Percentiles rank a stretch among this genome's conserved stretches.
These are phyloP conservation scores for Jackrogersella multiformis DNA, from an alignment of 495 filamentous ascomycete genomes.

Conservation along the genomic window DNA sequence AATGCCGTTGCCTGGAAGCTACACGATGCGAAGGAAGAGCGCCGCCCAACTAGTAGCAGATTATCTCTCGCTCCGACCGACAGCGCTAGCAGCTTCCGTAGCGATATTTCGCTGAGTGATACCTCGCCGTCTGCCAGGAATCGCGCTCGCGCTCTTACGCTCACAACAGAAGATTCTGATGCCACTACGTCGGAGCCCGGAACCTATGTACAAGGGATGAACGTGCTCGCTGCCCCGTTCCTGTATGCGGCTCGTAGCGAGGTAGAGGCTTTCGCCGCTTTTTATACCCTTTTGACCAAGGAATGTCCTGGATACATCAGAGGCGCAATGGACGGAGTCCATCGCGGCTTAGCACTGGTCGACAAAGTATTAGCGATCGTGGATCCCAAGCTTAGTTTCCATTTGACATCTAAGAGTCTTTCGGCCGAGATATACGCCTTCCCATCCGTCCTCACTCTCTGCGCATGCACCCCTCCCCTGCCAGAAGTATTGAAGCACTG, in stretches of 20 bases:
- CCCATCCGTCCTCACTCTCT: constrained; percentile 91
- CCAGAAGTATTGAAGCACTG: constrained; percentile 95
- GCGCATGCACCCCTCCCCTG: constrained; percentile 95
- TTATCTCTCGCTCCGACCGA: constrained; percentile 48
- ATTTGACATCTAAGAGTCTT: constrained; percentile 85
- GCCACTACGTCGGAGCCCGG: constrained; percentile 66
- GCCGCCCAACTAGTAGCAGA: constrained; percentile 48
- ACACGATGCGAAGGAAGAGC: constrained; percentile 73
- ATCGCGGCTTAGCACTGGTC: constrained; percentile 88
- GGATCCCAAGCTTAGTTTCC: constrained; percentile 83
- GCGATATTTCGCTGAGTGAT: constrained; percentile 49
- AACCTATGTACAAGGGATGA: constrained; percentile 98
- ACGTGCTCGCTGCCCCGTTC: constrained; percentile 98
- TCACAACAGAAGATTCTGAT: constrained; percentile 69
- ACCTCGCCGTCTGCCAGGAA: constrained; percentile 59
- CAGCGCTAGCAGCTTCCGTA: constrained; percentile 46
- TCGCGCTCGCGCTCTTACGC: constrained; percentile 60
- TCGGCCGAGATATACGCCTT: constrained; percentile 97
- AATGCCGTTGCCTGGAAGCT: constrained; percentile 96
- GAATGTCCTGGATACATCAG: constrained; percentile 95
- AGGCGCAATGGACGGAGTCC: constrained; percentile 96
- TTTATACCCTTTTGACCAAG: constrained; percentile 84
- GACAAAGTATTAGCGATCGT: constrained; percentile 90
- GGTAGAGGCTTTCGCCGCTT: constrained; percentile 91
- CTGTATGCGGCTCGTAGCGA: constrained; percentile 95